Conservation (phyloP, 768 basidiomycete species). For the Boletus subparvulus region DNA sequence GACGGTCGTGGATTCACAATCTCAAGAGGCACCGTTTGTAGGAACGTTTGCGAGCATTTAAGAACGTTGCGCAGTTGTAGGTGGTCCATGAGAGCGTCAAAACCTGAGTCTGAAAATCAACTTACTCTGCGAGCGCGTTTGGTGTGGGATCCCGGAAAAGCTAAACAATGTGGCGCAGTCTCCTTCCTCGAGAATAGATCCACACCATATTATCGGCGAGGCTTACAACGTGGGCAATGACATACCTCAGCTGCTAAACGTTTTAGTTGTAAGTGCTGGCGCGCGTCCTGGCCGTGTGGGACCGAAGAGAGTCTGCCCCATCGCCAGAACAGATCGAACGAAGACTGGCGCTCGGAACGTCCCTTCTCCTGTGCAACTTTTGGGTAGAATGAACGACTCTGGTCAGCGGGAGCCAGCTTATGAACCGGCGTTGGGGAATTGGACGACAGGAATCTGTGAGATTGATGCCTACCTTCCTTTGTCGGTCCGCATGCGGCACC, state of each 20-base stretch:
- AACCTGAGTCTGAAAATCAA: not conserved
- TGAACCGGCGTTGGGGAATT: not conserved
- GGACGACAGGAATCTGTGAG: not conserved
- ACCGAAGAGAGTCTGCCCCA: slow-evolving; percentile 30
- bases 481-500: slow-evolving; percentile 33
- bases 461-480: slow-evolving; percentile 28
- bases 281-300: not conserved
- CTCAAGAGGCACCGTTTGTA: not conserved
- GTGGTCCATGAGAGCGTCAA: not conserved
- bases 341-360: slow-evolving; percentile 30
- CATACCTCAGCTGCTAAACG: slow-evolving; percentile 10
- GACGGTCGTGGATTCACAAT: not conserved
- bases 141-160: not conserved
- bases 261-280: not conserved
- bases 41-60: not conserved
- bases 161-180: not conserved
- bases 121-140: not conserved
- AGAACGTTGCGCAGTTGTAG: not conserved
- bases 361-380: slow-evolving; percentile 42
- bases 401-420: not conserved
- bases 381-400: slow-evolving; percentile 38
- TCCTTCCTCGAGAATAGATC: not conserved
- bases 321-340: slow-evolving; percentile 41
- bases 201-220: not conserved
- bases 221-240: not conserved